Evolutionary conservation across 2,329 filamentous ascomycete genomes (phyloP), one percentile per base, ranked within the genome.

Genomic region (Penicillium glabrum): DNA sequence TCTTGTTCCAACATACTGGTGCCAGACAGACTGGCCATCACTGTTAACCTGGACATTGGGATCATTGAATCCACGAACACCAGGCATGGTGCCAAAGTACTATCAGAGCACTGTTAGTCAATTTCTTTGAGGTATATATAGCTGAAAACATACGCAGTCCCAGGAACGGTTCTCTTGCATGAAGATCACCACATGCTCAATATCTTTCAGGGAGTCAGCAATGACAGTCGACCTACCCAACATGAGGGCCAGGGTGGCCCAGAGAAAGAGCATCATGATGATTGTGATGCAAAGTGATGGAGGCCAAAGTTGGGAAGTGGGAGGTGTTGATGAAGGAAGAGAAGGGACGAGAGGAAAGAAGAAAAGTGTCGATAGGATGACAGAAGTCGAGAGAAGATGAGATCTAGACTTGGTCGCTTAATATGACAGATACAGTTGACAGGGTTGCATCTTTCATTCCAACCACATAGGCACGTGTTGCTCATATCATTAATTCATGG

Each of bases 111-210:
- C 5, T 24, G 19, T 48, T 21, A 48, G 46, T 23, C 19, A 6
- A 35, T 13, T 3, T 24, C 10, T 19, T 10, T 6, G 8, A 23
- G 13, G 9, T 19, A 7, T 26, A 5, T 16, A n/a, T n/a, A 41
- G 6, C n/a, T 39, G 3, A 27, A 50, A n/a, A 19, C 68, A 44
- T 69, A 74, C 74, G 35, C 65, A 70, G 47, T 76, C 72, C 64
- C 71, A 76, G 26, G 74, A 71, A 35, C 77, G 67, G 53, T 79
- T 80, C 59, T 80, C 80, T 63, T 83, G 82, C 82, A 84, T 84
- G 69, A 84, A 84, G 11, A 84, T 77, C 11, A 84, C 77, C 29
- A 84, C 81, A 80, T 85, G 82, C 29, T 84, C 76, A 56, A 84
- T 80, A 55, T 84, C 16, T 16, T 47, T 19, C 10, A 46, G 45